phyloP scores from a whole-genome alignment of 2,329 filamentous ascomycete species.

The Nectriaceae sp. region DNA sequence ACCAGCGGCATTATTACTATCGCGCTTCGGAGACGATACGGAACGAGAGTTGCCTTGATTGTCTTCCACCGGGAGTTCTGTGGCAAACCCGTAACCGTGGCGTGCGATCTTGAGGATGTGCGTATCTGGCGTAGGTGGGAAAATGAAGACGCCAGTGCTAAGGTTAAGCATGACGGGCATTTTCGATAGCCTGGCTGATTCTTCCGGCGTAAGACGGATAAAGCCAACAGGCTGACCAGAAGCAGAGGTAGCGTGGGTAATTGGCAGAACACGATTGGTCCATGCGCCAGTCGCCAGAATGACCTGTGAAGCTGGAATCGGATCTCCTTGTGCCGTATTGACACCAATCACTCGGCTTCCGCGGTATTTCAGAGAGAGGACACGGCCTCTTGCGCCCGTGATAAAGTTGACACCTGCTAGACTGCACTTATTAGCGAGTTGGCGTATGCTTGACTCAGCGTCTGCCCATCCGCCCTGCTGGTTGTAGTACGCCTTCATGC shows the following conservation, averaged over 20 bases:
- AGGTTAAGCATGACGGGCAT: constrained; percentile 63
- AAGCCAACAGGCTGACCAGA: constrained; percentile 69
- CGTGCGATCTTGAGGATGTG: constrained; percentile 60
- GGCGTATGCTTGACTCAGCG: constrained; percentile 28
- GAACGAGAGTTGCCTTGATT: constrained; percentile 10
- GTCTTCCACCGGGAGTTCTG: constrained; percentile 21
- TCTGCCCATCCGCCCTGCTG: constrained; percentile 35
- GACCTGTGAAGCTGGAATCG: constrained; percentile 57
- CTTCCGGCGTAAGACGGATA: constrained; percentile 58
- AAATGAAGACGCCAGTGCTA: constrained; percentile 54
- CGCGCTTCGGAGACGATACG: constrained; percentile 37
- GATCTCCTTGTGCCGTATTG: constrained; percentile 35
- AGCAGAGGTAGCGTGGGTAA: constrained; percentile 61
- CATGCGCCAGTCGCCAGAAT: constrained; percentile 71
- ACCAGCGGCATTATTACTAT: constrained; percentile 39
- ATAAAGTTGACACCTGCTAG: constrained; percentile 33
- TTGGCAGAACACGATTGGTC: constrained; percentile 56
- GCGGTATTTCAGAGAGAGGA: constrained; percentile 20
- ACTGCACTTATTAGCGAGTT: constrained; percentile 29
- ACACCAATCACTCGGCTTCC: constrained; percentile 25
- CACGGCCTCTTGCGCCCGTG: constrained; percentile 31
- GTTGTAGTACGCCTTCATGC: constrained; percentile 11
- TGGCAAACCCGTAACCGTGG: constrained; percentile 59
- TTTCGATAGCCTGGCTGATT: constrained; percentile 52
- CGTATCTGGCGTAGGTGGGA: constrained; percentile 50